These are phyloP conservation scores for Tolypocladium pustulatum DNA, from an alignment of 2,329 filamentous ascomycete species.

Conservation along the genomic window DNA sequence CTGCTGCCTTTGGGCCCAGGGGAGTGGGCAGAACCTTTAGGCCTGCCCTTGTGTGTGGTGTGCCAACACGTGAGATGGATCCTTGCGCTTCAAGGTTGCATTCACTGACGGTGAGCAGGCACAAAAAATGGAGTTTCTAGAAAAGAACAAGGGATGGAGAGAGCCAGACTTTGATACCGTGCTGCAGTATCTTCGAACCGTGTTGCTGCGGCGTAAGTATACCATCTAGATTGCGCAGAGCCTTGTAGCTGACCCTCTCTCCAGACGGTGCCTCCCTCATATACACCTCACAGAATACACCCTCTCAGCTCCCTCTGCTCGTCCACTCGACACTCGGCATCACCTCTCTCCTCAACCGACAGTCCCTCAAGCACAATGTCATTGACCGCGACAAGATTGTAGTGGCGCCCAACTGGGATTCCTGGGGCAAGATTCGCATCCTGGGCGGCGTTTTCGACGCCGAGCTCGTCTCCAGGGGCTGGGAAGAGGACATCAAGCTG, in stretches of 20 bases:
- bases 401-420: slow-evolving; percentile 95
- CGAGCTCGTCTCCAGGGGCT: slow-evolving; percentile 73
- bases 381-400: slow-evolving; percentile 92
- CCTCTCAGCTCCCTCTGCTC: slow-evolving; percentile 67
- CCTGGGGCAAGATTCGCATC: slow-evolving; percentile 93
- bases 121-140: slow-evolving; percentile 81
- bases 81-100: slow-evolving; percentile 3
- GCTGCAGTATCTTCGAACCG: slow-evolving; percentile 81
- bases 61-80: slow-evolving; percentile 68
- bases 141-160: slow-evolving; percentile 86
- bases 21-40: slow-evolving; percentile 86
- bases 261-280: slow-evolving; percentile 75
- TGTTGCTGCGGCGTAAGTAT: slow-evolving; percentile 69
- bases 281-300: slow-evolving; percentile 68
- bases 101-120: slow-evolving; percentile 37
- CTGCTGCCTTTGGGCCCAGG: slow-evolving; percentile 73
- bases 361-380: slow-evolving; percentile 77
- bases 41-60: slow-evolving; percentile 83
- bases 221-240: slow-evolving; percentile 4
- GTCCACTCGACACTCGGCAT: slow-evolving; percentile 81
- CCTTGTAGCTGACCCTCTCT: slow-evolving; percentile 11
- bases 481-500: slow-evolving; percentile 72
- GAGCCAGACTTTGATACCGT: slow-evolving; percentile 96
- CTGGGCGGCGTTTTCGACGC: slow-evolving; percentile 87
- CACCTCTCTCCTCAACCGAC: slow-evolving; percentile 68